A percentile compares a stretch with the other conserved stretches of the same genome.
phyloP scores from a whole-genome alignment of 306 rosid species.

The Lathyrus tuberosus region DNA sequence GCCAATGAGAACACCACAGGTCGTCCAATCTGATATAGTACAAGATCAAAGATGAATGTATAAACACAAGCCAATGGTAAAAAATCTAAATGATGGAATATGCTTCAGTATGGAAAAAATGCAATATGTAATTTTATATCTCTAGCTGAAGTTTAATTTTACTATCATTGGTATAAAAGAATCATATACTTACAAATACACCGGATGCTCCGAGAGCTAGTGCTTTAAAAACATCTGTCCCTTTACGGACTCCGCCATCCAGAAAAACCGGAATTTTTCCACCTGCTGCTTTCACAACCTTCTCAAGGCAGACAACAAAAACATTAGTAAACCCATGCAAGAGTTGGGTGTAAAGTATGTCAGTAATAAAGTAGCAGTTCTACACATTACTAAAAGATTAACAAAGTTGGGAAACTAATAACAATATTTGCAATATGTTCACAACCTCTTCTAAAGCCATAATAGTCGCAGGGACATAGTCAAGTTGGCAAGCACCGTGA shows the following conservation, averaged over 20 bases:
- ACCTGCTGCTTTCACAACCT: constrained; percentile 86
- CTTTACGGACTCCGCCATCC: constrained; percentile 80
- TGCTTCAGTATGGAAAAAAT: too few relatives aligned
- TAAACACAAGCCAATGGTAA: too few relatives aligned
- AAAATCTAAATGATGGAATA: too few relatives aligned
- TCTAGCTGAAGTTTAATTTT: constrained; percentile 15
- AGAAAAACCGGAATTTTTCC: constrained; percentile 53
- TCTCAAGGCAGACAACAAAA: neutral
- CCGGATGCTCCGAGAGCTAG: constrained; percentile 47
- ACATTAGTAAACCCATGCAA: neutral
- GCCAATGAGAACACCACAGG: constrained; percentile 89
- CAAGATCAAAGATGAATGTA: too few relatives aligned
- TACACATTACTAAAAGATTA: too few relatives aligned
- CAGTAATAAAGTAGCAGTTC: neutral
- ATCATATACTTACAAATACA: constrained; percentile 65
- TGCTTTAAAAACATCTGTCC: constrained; percentile 94
- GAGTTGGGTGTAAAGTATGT: neutral
- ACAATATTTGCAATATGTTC: too few relatives aligned
- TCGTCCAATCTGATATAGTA: constrained; percentile 68
- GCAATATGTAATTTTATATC: neutral
- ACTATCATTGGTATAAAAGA: constrained; percentile 8
- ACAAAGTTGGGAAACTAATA: too few relatives aligned
- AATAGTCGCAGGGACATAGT: constrained; percentile 71
- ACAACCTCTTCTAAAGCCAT: constrained; percentile 83
- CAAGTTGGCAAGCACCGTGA: constrained; percentile 70